Evolutionary conservation across 1,284 basidiomycete genomes (phyloP), one percentile per base, ranked within the genome.

Genomic region (Malassezia pachydermatis): DNA sequence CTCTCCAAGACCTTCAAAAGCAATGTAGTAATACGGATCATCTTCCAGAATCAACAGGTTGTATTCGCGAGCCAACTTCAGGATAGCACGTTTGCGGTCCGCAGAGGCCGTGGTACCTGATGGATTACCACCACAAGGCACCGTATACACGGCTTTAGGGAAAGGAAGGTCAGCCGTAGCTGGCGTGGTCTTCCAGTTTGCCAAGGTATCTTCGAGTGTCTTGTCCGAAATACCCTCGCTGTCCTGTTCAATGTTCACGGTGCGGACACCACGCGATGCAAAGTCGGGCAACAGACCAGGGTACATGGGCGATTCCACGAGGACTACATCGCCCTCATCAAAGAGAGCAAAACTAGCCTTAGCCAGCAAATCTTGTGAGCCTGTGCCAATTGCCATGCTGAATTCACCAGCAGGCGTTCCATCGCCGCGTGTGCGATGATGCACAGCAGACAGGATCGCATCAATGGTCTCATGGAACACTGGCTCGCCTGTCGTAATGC

Each of bases 281-380:
- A 68, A 46, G 22, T 55, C 54, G 3, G 65, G 66, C 29, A 71
- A 45, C 20, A 69, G 57, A 9, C 67, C 65, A 10, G 85, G 81
- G 72, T 94, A 95, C 20, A 84, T 81, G 0, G 89, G 89, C 1
- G 81, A 80, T 71, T 95, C 89, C 34, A 92, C 78, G 30, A 94
- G 76, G 32, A 94, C 76, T 5, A 82, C 70, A 69, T 95, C 89
- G 4, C 86, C 87, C 3, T 79, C 80, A 68, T 90, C 83, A 29
- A 89, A 75, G 41, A 90, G 58, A 0, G 76, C 73, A 35, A 73
- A 59, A 64, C 80, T 79, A 2, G 76, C 75, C 77, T 92, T 92
- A 74, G 78, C 84, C 48, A 94, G 79, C 51, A 90, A 69, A 75
- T 94, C 88, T 73, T 92, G 88, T 30, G 84, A 86, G 5, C 89